Evolutionary conservation across 1,284 basidiomycete species (phyloP).

Genomic region (Gomphus bonarii): DNA sequence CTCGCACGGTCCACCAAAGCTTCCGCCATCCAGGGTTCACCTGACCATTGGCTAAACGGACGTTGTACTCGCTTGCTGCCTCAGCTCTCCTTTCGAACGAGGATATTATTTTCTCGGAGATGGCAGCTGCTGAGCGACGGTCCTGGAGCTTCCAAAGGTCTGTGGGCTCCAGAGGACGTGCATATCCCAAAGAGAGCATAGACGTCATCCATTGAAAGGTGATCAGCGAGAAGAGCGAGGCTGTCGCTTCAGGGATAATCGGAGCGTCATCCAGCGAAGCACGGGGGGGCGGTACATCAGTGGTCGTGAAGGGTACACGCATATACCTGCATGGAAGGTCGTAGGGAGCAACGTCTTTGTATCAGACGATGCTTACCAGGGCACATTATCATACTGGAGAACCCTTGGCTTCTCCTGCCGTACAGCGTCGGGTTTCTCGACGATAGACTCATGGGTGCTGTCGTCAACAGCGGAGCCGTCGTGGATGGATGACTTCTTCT

Average conservation of each 20-base stretch:
- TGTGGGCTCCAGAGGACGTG: conserved; percentile 68
- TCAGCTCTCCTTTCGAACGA: conserved; percentile 56
- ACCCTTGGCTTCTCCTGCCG: background rate
- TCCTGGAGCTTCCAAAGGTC: conserved; percentile 82
- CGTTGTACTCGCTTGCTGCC: conserved; percentile 63
- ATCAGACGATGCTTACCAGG: background rate
- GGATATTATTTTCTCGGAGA: conserved; percentile 52
- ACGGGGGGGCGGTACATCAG: conserved; percentile 33
- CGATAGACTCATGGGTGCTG: background rate
- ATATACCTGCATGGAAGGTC: conserved; percentile 1
- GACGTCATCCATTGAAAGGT: conserved; percentile 69
- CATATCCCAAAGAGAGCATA: conserved; percentile 60
- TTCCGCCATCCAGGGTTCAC: conserved; percentile 44
- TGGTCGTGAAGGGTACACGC: conserved; percentile 16
- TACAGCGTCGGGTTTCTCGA: background rate
- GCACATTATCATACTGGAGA: conserved; percentile 6
- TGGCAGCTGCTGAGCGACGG: conserved; percentile 41
- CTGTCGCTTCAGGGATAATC: conserved; percentile 38
- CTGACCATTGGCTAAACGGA: conserved; percentile 50
- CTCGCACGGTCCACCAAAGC: conserved; percentile 53
- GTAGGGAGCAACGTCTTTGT: background rate
- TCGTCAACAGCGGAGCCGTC: background rate
- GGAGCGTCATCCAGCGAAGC: conserved; percentile 44
- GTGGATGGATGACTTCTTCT: background rate
- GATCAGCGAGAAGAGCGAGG: conserved; percentile 39